These are phyloP conservation scores for Phytophthora crassamura DNA, from an alignment of 352 stramenopile genomes.

Conservation along the genomic window DNA sequence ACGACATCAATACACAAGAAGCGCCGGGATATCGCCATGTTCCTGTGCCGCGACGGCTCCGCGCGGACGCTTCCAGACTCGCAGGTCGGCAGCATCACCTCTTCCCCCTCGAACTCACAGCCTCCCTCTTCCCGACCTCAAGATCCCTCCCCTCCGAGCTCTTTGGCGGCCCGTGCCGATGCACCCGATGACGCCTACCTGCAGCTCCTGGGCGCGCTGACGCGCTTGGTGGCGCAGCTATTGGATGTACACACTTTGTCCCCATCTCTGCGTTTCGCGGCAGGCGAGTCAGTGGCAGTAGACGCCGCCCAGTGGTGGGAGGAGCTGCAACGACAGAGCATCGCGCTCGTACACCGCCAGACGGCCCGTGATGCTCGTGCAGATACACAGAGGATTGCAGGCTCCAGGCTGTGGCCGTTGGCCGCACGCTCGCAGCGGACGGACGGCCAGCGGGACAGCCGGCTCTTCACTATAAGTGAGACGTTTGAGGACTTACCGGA, in stretches of 20 bases:
- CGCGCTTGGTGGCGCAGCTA: constrained; percentile 40
- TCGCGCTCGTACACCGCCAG: constrained; percentile 23
- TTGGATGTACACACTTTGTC: constrained; percentile 53
- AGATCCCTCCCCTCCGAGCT: not conserved
- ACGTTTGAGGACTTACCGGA: constrained; percentile 27
- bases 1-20: no score
- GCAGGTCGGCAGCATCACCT: not conserved
- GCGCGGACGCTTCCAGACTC: not conserved
- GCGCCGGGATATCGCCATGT: constrained; percentile 23
- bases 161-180: not conserved
- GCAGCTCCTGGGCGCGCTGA: constrained; percentile 34
- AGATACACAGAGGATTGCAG: not conserved
- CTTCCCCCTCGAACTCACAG: not conserved
- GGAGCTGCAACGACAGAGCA: constrained; percentile 43
- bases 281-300: constrained; percentile 37
- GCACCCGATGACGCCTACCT: constrained; percentile 31
- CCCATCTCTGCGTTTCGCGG: constrained; percentile 39
- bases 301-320: constrained; percentile 53
- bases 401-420: constrained; percentile 23
- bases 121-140: not conserved
- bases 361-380: not conserved
- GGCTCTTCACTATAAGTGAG: not conserved
- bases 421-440: constrained; percentile 11
- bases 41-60: constrained; percentile 33
- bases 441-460: not conserved